A percentile compares a stretch with the other conserved stretches of the same genome.
Conservation (phyloP, 139 green algal species). For the Chlorella sorokiniana region DNA sequence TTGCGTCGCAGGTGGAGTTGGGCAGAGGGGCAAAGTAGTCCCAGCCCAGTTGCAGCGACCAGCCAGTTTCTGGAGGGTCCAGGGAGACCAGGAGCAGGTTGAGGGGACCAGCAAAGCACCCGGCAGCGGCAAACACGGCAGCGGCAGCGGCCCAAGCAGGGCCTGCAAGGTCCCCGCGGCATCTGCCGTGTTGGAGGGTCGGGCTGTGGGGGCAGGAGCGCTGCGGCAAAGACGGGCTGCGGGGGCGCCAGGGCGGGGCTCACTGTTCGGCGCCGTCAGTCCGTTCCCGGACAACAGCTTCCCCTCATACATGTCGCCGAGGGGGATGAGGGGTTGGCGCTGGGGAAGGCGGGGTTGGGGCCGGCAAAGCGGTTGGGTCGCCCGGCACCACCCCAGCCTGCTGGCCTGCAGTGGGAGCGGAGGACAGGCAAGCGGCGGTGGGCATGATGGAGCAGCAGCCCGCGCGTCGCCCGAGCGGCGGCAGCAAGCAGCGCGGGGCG, state of each 20-base stretch:
- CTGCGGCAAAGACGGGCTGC: background rate
- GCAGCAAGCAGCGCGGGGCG: background rate
- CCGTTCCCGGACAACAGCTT: background rate
- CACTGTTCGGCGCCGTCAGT: background rate
- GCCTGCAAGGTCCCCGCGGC: no score
- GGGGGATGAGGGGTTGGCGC: background rate
- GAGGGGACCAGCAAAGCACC: background rate
- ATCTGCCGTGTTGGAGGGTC: no score
- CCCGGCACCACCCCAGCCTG: background rate
- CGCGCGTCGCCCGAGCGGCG: background rate
- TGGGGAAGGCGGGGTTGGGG: background rate
- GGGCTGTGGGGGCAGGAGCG: no score
- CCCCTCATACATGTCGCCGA: constrained; percentile 21
- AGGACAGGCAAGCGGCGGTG: background rate
- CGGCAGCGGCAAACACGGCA: no score
- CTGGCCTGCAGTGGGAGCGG: constrained; percentile 5
- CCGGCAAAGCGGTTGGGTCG: background rate
- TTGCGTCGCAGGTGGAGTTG: constrained; percentile 1
- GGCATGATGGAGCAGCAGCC: background rate
- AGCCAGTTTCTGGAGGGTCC: background rate
- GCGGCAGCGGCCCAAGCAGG: no score
- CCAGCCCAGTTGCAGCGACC: background rate
- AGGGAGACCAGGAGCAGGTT: background rate
- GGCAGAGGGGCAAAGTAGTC: background rate
- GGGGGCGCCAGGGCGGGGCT: background rate